Base-by-base conservation (phyloP, 1,139 yeast genomes). In the Zygoascus sp. region DNA sequence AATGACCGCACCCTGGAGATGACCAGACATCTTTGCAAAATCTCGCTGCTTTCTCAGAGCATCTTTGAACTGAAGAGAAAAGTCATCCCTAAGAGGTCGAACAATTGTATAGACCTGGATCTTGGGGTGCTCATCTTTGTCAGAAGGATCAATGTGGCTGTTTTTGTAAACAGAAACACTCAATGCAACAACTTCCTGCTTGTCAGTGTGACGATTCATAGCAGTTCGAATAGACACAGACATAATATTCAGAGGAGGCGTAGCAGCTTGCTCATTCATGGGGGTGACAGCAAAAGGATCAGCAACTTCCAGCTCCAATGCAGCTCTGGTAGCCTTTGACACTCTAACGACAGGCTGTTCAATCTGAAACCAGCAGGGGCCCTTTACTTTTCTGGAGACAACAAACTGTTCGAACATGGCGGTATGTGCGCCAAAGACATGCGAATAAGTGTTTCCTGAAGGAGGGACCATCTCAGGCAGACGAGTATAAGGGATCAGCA, bases 341-440 rank as follows among this genome's bases (percentile, higher is more conserved):
- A 80, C 65, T 17, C 67, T 64, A 56, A 86, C 84, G 55, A 83
- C 79, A 40, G 83, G 83, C 42, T 77, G 73, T 37, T 74, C 70
- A 43, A 94, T 72, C 46, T 83, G 83, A 46, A 92, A 70, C 98
- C 98, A 92, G 62, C 98, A 89, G 1, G 99, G 99, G 5, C 99
- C 99, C 96, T 89, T 89, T 37, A 92, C 75, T 55, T 83, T 81
- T 57, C 86, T 76, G 62, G 84, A 87, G 25, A 89, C 62, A 10
- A 88, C 95, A 67, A 92, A 88, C 11, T 88, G 76, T 67, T 92
- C 98, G 65, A 92, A 89, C 35, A 87, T 72, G 49, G 76, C 75
- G 2, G 94, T 68, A 50, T 75, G 78, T 3, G 88, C 74, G 41
- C 98, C 98, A 68, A 90, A 89, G 3, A 88, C 87, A 50, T 78